Base-by-base conservation (phyloP, 345 rosid genomes). In the Sapria himalayana region DNA sequence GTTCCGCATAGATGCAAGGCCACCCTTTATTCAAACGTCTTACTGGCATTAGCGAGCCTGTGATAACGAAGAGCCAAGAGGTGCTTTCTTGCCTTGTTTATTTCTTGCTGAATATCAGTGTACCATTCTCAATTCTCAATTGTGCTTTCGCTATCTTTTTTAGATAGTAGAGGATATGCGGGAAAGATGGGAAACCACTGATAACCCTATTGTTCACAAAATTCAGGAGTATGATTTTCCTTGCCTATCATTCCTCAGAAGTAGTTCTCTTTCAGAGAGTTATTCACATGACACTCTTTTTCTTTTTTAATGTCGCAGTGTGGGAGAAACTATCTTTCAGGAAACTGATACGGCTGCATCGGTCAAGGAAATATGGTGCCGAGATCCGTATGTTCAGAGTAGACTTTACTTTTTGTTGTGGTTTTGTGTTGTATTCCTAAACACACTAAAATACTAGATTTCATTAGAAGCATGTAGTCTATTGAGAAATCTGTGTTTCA, bases 151-250 rank as follows among this genome's bases (percentile, higher is more conserved):
- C n/a, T n/a, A n/a, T n/a, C n/a, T n/a, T n/a, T n/a, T n/a, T n/a
- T 70, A 84, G 99, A 64, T 91, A 55, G 93, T 92, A 19, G 99
- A 84, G 56, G 99, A 84, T 50, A 18, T 77, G 64, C 75, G 63
- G 36, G 99, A 91, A 63, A 75, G 67, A 70, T 84, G 95, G 99
- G 99, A 91, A 55, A 91, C 95, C 18, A 84, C 92, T 51, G 99
- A 91, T 57, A 74, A 41, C 58, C 93, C 93, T 23, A 64, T 91
- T 48, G 93, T 84, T 45, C 86, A 77, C 70, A 91, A 80, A 69
- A 79, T 91, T 60, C 99, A 84, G 56, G 95, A 91, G 93, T 91
- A 75, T 42, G 74, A 24, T 44, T 50, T 50, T 43, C 40, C 18
- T 20, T n/a, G 5, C 37, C 23, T 33, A 20, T 11, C 20, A 16